These are phyloP conservation scores for Aureobasidium sp. DNA, from an alignment of 2,329 filamentous ascomycete species.

Conservation along the genomic window DNA sequence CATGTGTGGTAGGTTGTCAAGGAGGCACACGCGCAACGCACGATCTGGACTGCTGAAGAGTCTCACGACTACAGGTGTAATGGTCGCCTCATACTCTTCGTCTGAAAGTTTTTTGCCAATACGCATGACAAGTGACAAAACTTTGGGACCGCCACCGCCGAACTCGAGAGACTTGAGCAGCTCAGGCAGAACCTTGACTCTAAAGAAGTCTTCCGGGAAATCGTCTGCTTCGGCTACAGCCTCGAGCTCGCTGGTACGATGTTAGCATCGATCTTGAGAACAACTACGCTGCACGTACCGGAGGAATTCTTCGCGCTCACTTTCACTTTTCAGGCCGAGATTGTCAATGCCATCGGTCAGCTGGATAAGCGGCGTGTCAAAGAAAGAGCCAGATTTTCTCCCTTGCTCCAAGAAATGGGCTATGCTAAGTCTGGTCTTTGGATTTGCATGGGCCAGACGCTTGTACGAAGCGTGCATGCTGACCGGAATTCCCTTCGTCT, in stretches of 20 bases:
- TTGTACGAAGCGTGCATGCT: slow-evolving; percentile 90
- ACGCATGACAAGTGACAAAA: slow-evolving; percentile 81
- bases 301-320: slow-evolving; percentile 78
- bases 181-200: slow-evolving; percentile 91
- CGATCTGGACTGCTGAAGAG: slow-evolving; percentile 88
- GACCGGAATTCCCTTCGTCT: slow-evolving; percentile 78
- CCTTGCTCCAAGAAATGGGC: slow-evolving; percentile 87
- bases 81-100: slow-evolving; percentile 79
- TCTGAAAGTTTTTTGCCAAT: slow-evolving; percentile 79
- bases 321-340: slow-evolving; percentile 76
- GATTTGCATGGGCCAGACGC: slow-evolving; percentile 77
- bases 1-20: slow-evolving; percentile 85
- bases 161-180: slow-evolving; percentile 99
- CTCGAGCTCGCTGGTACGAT: slow-evolving; percentile 60
- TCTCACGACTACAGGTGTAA: slow-evolving; percentile 80
- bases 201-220: slow-evolving; percentile 97
- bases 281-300: slow-evolving; percentile 41
- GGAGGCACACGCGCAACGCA: slow-evolving; percentile 79
- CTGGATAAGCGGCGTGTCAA: slow-evolving; percentile 86
- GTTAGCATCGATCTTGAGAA: slow-evolving; percentile 7
- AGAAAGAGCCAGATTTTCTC: slow-evolving; percentile 73
- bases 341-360: slow-evolving; percentile 90
- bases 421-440: slow-evolving; percentile 78
- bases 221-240: slow-evolving; percentile 68
- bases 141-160: slow-evolving; percentile 87